Evolutionary conservation across 2,329 filamentous ascomycete genomes (phyloP).

Genomic region (Colletotrichum nymphaeae): DNA sequence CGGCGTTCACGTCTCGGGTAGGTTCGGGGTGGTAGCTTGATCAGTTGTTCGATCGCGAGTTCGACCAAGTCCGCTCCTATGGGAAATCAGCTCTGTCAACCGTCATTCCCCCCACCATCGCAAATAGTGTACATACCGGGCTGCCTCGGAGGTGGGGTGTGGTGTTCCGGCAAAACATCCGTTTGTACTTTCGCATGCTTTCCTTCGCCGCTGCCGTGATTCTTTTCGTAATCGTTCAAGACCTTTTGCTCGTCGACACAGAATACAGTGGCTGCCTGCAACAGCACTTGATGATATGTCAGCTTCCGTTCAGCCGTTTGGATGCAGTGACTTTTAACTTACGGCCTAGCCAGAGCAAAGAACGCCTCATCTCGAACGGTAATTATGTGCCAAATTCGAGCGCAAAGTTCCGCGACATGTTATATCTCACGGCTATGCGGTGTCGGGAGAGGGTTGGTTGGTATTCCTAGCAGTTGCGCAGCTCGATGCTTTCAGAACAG

Average conservation of each 20-base stretch:
- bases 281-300: slow-evolving; percentile 53
- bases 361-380: slow-evolving; percentile 53
- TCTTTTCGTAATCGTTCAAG: slow-evolving; percentile 45
- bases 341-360: slow-evolving; percentile 56
- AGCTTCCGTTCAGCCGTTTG: slow-evolving; percentile 11
- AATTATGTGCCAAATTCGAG: slow-evolving; percentile 45
- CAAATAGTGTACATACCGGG: slow-evolving; percentile 47
- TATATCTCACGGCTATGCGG: slow-evolving; percentile 14
- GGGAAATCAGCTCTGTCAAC: slow-evolving; percentile 5
- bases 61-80: slow-evolving; percentile 66
- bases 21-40: slow-evolving; percentile 58
- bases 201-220: slow-evolving; percentile 42
- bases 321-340: slow-evolving; percentile 40
- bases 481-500: slow-evolving; percentile 30
- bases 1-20: slow-evolving; percentile 57
- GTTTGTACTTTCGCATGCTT: slow-evolving; percentile 46
- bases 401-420: slow-evolving; percentile 35
- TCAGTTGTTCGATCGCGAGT: slow-evolving; percentile 61
- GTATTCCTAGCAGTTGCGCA: slow-evolving; percentile 8
- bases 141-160: slow-evolving; percentile 44
- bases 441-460: slow-evolving; percentile 1
- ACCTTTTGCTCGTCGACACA: slow-evolving; percentile 53
- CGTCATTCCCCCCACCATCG: slow-evolving; percentile 17
- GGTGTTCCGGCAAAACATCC: slow-evolving; percentile 44
- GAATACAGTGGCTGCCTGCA: slow-evolving; percentile 54